Evolutionary conservation across 2,329 filamentous ascomycete genomes (phyloP).

Genomic region (Nemania bipapillata): DNA sequence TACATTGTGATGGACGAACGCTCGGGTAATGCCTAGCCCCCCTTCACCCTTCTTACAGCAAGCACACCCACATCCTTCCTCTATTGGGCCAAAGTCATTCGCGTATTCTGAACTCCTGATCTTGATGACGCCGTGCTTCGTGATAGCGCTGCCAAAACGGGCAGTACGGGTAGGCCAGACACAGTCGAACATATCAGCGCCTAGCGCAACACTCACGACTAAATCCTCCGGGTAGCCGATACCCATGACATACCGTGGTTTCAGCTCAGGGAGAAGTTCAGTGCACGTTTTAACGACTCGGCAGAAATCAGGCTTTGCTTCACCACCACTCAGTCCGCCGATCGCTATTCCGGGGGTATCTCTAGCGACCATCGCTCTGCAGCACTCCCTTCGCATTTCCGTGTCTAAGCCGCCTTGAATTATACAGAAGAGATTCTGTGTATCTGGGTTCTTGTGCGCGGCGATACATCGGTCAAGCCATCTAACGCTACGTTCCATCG

Average conservation of each 20-base stretch:
- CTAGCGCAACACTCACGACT: constrained; percentile 89
- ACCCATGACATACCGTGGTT: constrained; percentile 99
- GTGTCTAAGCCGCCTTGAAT: constrained; percentile 95
- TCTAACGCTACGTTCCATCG: constrained; percentile 91
- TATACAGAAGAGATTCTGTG: constrained; percentile 97
- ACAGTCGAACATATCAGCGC: constrained; percentile 99
- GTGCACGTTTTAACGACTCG: constrained; percentile 90
- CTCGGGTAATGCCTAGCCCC: constrained; percentile 82
- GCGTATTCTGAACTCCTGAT: constrained; percentile 80
- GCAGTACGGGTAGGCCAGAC: constrained; percentile 98
- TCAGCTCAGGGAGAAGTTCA: constrained; percentile 81
- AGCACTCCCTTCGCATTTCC: constrained; percentile 85
- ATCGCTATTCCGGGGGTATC: constrained; percentile 97
- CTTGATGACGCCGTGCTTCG: constrained; percentile 82
- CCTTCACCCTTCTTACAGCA: constrained; percentile 77
- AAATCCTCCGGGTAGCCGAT: constrained; percentile 97
- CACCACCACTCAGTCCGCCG: constrained; percentile 91
- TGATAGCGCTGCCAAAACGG: constrained; percentile 94
- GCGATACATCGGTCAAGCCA: constrained; percentile 97
- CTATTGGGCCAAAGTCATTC: constrained; percentile 83
- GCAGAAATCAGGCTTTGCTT: constrained; percentile 93
- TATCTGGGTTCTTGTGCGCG: constrained; percentile 82
- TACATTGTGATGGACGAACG: constrained; percentile 90
- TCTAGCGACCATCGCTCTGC: constrained; percentile 83
- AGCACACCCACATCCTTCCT: constrained; percentile 81